Percentiles rank a stretch among this genome's conserved stretches.
phyloP scores from a whole-genome alignment of 2,329 filamentous ascomycete genomes.

The Cladosporium oxysporum region DNA sequence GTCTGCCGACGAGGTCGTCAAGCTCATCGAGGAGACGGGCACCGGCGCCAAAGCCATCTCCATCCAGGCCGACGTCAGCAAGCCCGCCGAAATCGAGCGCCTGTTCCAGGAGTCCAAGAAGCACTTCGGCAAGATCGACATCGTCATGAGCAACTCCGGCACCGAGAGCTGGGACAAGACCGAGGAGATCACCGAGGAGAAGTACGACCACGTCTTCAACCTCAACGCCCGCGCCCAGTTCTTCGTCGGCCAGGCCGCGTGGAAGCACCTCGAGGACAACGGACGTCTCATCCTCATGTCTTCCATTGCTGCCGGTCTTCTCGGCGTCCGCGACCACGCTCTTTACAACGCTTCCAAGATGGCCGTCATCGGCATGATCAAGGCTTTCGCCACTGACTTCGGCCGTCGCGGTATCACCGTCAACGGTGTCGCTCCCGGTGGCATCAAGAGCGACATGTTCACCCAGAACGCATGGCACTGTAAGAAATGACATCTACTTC shows the following conservation, averaged over 20 bases:
- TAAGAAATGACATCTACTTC: not conserved
- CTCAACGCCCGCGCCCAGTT: slow-evolving; percentile 72
- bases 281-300: slow-evolving; percentile 75
- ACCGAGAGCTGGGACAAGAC: slow-evolving; percentile 69
- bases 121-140: slow-evolving; percentile 47
- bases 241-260: slow-evolving; percentile 75
- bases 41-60: slow-evolving; percentile 56
- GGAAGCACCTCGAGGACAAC: slow-evolving; percentile 68
- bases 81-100: slow-evolving; percentile 59
- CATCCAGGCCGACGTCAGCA: slow-evolving; percentile 61
- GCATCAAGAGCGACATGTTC: slow-evolving; percentile 75
- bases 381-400: slow-evolving; percentile 71
- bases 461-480: slow-evolving; percentile 40
- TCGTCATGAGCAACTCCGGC: slow-evolving; percentile 58
- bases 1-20: slow-evolving; percentile 51
- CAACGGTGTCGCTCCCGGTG: slow-evolving; percentile 71
- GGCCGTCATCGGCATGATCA: slow-evolving; percentile 71
- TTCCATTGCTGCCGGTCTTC: slow-evolving; percentile 67
- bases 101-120: slow-evolving; percentile 51
- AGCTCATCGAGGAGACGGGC: slow-evolving; percentile 48
- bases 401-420: slow-evolving; percentile 68
- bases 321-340: slow-evolving; percentile 69
- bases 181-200: slow-evolving; percentile 68
- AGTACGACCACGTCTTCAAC: slow-evolving; percentile 70
- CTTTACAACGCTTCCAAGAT: slow-evolving; percentile 73